phyloP scores from a whole-genome alignment of 2,329 filamentous ascomycete genomes.

The Fonsecaea erecta region DNA sequence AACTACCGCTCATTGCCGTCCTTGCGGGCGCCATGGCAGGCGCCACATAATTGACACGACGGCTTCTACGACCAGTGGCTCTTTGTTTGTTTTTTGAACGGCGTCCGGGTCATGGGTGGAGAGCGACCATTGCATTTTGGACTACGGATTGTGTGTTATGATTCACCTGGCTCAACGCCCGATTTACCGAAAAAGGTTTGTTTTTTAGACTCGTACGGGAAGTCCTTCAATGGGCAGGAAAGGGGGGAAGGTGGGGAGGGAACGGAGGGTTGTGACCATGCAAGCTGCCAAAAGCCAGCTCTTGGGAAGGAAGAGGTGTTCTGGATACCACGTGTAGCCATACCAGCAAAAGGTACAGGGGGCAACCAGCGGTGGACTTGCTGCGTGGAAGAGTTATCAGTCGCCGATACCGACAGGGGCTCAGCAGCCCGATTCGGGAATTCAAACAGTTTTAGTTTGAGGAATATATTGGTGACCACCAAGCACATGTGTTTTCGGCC shows the following conservation, averaged over 20 bases:
- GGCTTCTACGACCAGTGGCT: background rate
- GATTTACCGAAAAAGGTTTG: background rate
- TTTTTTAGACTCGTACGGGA: conserved; percentile 1
- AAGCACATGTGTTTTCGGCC: background rate
- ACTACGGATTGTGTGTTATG: conserved; percentile 11
- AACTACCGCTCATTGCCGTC: conserved; percentile 8
- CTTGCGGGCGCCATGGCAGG: background rate
- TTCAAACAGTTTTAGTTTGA: background rate
- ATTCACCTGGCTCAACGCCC: conserved; percentile 12
- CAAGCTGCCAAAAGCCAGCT: conserved; percentile 4
- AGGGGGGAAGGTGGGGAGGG: background rate
- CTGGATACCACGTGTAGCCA: background rate
- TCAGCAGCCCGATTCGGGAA: background rate
- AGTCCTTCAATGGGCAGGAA: conserved; percentile 15
- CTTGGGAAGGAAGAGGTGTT: background rate
- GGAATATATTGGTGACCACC: background rate
- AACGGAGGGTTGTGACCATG: background rate
- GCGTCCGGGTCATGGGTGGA: background rate
- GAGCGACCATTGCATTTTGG: conserved; percentile 15
- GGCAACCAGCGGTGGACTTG: background rate
- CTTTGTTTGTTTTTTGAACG: background rate
- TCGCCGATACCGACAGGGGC: background rate
- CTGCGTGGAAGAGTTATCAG: background rate
- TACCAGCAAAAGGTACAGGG: background rate
- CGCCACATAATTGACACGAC: background rate